Percentiles rank a stretch among this genome's conserved stretches.
These are phyloP conservation scores for Acer negundo DNA, from an alignment of 345 rosid species.

Conservation along the genomic window DNA sequence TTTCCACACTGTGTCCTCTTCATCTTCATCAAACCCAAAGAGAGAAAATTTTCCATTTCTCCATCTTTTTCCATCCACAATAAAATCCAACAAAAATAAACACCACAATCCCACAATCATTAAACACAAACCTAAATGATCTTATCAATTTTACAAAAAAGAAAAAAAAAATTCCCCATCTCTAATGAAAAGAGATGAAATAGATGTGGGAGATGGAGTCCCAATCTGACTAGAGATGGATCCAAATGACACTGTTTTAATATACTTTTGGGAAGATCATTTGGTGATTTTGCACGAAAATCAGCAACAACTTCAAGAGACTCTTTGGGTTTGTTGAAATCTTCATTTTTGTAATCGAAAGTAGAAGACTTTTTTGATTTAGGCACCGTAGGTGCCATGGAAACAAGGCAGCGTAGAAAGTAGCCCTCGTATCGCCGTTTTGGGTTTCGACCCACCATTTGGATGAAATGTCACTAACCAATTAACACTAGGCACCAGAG, in stretches of 20 bases:
- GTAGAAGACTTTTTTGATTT: conserved; percentile 34
- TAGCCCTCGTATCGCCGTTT: conserved; percentile 58
- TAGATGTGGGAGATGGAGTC: too few relatives aligned
- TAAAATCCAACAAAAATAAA: too few relatives aligned
- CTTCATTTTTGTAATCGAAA: conserved; percentile 31
- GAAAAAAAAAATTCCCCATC: too few relatives aligned
- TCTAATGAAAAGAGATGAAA: too few relatives aligned
- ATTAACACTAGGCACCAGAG: neutral
- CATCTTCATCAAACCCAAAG: too few relatives aligned
- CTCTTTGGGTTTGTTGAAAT: conserved; percentile 5
- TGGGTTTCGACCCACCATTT: conserved; percentile 36
- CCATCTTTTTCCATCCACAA: too few relatives aligned
- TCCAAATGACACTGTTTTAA: conserved; percentile 76
- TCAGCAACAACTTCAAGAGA: conserved; percentile 12
- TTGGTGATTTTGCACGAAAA: conserved; percentile 48
- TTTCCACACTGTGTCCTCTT: too few relatives aligned
- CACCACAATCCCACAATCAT: too few relatives aligned
- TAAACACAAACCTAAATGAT: too few relatives aligned
- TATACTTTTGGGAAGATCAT: conserved; percentile 77
- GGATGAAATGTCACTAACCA: conserved; percentile 48
- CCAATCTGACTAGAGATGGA: neutral
- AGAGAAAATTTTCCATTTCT: too few relatives aligned
- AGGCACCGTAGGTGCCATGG: conserved; percentile 89
- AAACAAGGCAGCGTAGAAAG: conserved; percentile 87
- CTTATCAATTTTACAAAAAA: too few relatives aligned